These are phyloP conservation scores for Ampelocalamus luodianensis DNA, from an alignment of 176 grass and related monocot species.

Conservation along the genomic window DNA sequence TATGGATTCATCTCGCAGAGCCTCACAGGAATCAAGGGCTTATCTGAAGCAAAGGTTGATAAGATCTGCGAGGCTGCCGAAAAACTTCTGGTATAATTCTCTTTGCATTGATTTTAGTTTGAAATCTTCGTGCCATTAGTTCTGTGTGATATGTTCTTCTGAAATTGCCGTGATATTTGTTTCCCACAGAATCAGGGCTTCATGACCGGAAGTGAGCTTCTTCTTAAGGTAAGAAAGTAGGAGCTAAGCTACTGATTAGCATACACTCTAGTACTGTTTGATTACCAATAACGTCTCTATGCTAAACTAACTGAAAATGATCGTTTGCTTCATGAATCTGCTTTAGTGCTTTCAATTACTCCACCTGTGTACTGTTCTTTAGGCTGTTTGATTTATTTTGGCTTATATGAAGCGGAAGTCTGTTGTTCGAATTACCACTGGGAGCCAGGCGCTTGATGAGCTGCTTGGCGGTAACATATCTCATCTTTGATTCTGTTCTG, in stretches of 20 bases:
- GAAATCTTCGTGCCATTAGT: neutral
- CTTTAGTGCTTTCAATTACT: conserved; percentile 14
- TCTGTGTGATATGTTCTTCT: conserved; percentile 21
- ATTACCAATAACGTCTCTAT: neutral
- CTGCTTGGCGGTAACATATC: conserved; percentile 73
- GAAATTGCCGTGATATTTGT: conserved; percentile 27
- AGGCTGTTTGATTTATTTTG: conserved; percentile 25
- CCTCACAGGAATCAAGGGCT: conserved; percentile 90
- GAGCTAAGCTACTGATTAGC: conserved; percentile 2
- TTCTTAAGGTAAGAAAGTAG: conserved; percentile 60
- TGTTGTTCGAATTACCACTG: conserved; percentile 69
- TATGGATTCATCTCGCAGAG: conserved; percentile 43
- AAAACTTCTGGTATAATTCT: conserved; percentile 71
- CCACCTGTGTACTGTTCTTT: neutral
- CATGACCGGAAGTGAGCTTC: conserved; percentile 83
- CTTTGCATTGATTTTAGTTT: conserved; percentile 31
- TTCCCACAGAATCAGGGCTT: conserved; percentile 68
- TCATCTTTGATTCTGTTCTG: no score
- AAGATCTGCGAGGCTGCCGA: conserved; percentile 90
- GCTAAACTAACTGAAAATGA: neutral
- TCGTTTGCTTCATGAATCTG: neutral
- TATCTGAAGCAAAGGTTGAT: conserved; percentile 92
- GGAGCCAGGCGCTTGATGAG: conserved; percentile 84
- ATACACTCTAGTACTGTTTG: neutral
- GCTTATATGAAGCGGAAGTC: conserved; percentile 26